Base-by-base conservation (phyloP, 345 rosid genomes). In the Camelina sativa region DNA sequence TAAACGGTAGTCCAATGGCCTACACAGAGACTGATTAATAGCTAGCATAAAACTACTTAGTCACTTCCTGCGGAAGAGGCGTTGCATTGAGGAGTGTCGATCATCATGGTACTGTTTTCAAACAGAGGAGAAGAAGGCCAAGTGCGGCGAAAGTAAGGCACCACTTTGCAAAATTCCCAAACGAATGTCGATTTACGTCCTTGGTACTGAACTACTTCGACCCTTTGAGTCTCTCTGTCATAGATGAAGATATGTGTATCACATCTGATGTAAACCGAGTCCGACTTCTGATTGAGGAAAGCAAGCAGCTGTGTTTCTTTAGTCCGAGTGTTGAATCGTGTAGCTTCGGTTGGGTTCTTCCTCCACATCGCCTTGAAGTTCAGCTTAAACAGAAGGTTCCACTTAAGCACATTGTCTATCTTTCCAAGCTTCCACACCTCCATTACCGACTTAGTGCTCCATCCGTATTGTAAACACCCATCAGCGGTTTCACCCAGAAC, bases 401-500 rank as follows among this genome's bases (percentile, higher is more conserved):
- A 88, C 7, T 53, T 6, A 56, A 23, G 20, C 52, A 35, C 65
- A 8, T 62, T 11, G 53, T 62, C 83, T 16, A 59, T 64, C 50
- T 76, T 81, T 41, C 76, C 74, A 50, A 86, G 87, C 74, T 83
- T 83, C 89, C 89, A 88, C 72, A 88, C 80, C 82, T 86, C 82
- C 82, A 84, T 53, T 9, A 80, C 80, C 0, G 82, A 62, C 58
- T 76, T 81, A 53, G 69, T 76, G 75, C 89, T 88, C 84, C 86
- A 72, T 51, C 93, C 90, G 23, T 84, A 88, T 40, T 80, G 89
- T 77, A 88, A 34, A 67, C 48, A 79, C 22, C 93, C 86, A 47
- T 88, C 87, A 20, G 74, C 69, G 12, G 90, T 74, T 79, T 83
- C 93, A 4, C 87, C 93, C 1, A 86, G 81, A 80, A 73, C 82